Evolutionary conservation across 2,329 filamentous ascomycete species (phyloP).

Genomic region (Trichoderma atroviride): DNA sequence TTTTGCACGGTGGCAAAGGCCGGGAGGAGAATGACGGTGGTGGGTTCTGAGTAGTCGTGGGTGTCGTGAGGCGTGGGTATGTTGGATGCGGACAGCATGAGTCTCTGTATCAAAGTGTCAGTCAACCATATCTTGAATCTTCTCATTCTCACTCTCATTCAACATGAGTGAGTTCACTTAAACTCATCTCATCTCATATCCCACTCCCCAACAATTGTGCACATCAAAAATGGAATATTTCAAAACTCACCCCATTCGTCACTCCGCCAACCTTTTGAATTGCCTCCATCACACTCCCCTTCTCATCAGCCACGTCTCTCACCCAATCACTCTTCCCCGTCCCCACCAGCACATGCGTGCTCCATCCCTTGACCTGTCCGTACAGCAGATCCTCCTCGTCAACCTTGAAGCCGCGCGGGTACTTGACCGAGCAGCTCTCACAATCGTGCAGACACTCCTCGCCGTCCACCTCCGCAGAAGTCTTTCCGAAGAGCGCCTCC

Average conservation of each 20-base stretch:
- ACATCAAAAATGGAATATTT: background rate
- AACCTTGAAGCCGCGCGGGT: conserved; percentile 72
- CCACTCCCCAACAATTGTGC: background rate
- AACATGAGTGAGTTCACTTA: background rate
- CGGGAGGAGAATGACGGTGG: conserved; percentile 80
- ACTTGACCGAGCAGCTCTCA: conserved; percentile 74
- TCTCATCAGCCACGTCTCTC: conserved; percentile 83
- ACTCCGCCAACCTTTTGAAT: conserved; percentile 62
- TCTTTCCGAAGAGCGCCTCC: conserved; percentile 69
- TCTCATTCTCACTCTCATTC: background rate
- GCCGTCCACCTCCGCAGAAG: conserved; percentile 76
- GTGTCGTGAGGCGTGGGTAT: conserved; percentile 76
- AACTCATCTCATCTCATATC: background rate
- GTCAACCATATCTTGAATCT: background rate
- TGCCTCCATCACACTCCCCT: conserved; percentile 81
- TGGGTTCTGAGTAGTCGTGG: conserved; percentile 67
- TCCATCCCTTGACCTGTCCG: conserved; percentile 83
- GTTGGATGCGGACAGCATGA: conserved; percentile 92
- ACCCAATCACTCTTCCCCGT: conserved; percentile 98
- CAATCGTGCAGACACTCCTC: conserved; percentile 91
- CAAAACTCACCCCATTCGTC: conserved; percentile 65
- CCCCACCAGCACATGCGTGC: conserved; percentile 85
- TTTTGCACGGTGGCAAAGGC: conserved; percentile 82
- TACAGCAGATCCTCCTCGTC: conserved; percentile 80
- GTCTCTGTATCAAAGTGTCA: conserved; percentile 54